Evolutionary conservation across 345 rosid species (phyloP).

Genomic region (Lumnitzera littorea): DNA sequence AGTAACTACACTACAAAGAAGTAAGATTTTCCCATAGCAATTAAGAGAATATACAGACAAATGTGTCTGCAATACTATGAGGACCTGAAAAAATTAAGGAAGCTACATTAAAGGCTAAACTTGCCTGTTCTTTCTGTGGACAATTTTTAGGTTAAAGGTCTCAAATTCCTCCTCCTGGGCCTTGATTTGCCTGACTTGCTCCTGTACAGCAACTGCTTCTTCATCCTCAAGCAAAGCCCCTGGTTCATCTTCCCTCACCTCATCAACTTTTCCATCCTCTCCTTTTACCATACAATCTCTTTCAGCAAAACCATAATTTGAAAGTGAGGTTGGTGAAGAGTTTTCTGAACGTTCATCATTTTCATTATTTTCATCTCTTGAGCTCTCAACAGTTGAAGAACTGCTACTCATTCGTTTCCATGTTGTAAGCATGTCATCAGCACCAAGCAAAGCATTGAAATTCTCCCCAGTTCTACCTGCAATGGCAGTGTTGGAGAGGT

Average conservation of each 20-base stretch:
- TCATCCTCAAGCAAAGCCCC: conserved; percentile 79
- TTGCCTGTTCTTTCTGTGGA: conserved; percentile 96
- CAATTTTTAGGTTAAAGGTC: conserved; percentile 93
- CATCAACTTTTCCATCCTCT: conserved; percentile 42
- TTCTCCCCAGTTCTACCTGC: conserved; percentile 41
- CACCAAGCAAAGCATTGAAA: conserved; percentile 45
- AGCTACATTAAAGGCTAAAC: conserved; percentile 6
- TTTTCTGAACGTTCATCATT: conserved; percentile 48
- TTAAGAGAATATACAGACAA: no score
- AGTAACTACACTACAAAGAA: no score
- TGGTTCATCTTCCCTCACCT: conserved; percentile 60
- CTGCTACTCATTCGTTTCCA: conserved; percentile 81
- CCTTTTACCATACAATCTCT: conserved; percentile 44
- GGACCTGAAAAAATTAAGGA: background rate
- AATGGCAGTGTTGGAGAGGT: conserved; percentile 35
- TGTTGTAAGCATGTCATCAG: conserved; percentile 63
- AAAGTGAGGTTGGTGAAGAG: conserved; percentile 62
- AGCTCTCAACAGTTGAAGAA: conserved; percentile 67
- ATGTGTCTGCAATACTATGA: no score
- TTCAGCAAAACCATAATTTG: conserved; percentile 61
- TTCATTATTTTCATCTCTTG: conserved; percentile 57
- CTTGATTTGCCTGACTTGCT: conserved; percentile 95
- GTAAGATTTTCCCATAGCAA: no score
- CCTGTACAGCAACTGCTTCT: conserved; percentile 92
- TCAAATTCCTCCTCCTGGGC: conserved; percentile 98